These are phyloP conservation scores for Endotrypanum monterogeii DNA, from an alignment of 208 protist species.

Conservation along the genomic window DNA sequence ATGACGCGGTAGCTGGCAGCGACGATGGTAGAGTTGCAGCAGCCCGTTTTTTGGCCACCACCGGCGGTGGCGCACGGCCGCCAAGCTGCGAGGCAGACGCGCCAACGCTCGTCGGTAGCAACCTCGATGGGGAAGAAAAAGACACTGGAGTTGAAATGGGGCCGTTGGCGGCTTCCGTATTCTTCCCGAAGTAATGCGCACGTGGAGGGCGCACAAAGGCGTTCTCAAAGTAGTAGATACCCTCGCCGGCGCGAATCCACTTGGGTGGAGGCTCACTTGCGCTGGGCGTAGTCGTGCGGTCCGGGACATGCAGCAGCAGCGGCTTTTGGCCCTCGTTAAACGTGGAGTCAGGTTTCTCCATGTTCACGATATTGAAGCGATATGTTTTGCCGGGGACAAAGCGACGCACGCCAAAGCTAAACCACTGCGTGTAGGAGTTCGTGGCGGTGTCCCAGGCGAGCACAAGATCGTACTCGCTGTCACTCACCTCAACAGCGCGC, in stretches of 20 bases:
- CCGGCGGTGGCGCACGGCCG: slow-evolving; percentile 17
- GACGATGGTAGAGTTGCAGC: not conserved
- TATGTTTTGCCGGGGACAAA: slow-evolving; percentile 76
- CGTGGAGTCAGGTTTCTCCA: slow-evolving; percentile 93
- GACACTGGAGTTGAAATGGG: not conserved
- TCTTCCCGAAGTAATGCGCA: slow-evolving; percentile 28
- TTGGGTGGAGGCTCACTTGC: not conserved
- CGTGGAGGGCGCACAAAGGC: slow-evolving; percentile 62
- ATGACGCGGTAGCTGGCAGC: not conserved
- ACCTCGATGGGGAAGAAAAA: not conserved
- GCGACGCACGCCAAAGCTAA: slow-evolving; percentile 91
- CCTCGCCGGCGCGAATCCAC: slow-evolving; percentile 68
- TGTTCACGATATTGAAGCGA: slow-evolving; percentile 97
- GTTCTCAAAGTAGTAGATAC: slow-evolving; percentile 89
- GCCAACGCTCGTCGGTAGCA: not conserved
- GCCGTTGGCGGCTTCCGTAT: slow-evolving; percentile 3
- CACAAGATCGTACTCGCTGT: slow-evolving; percentile 94
- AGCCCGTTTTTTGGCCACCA: slow-evolving; percentile 17
- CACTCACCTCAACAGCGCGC: slow-evolving; percentile 83
- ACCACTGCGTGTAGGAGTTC: slow-evolving; percentile 97
- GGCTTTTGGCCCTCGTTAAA: slow-evolving; percentile 96
- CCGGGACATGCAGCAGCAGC: slow-evolving; percentile 82
- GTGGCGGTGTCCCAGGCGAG: slow-evolving; percentile 94
- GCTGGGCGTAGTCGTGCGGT: slow-evolving; percentile 5
- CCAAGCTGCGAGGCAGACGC: slow-evolving; percentile 7